Evolutionary conservation across 345 rosid species (phyloP), one percentile per base, ranked within the genome.

Genomic region (Pelargonium nanum): DNA sequence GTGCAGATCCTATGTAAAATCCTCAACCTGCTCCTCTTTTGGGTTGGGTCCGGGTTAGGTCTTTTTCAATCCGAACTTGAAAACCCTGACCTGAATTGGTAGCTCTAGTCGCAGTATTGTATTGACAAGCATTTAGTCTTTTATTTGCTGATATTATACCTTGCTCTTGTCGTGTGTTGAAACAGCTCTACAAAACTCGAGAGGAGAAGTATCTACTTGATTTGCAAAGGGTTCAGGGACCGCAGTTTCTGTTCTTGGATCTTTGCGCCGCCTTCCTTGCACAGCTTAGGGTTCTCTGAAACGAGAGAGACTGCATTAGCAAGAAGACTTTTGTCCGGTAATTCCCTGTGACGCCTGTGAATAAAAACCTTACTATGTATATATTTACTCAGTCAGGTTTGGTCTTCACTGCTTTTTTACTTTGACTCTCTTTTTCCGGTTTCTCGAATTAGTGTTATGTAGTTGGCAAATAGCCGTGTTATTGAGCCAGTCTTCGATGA

Each of bases 231-330:
- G 88, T 92, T 59, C 86, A 80, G 48, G 98, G 98, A 5, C 95
- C 97, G 19, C 97, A 92, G 71, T 82, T 92, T 71, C 85, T 92
- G 19, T 92, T 92, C 78, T 71, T 92, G 83, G 98, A 92, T 72
- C 89, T 92, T 48, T 92, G 98, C 22, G 97, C 98, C 1, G 93
- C 97, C 17, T 92, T 92, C 67, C 97, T 92, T 34, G 84, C 97
- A 0, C 95, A 92, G 76, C 97, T 92, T 9, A 89, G 91, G 24
- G 96, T 92, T 56, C 85, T 92, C 30, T 92, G 80, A 75, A 59
- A 1, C 12, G 68, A 30, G 55, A 45, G 28, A 25, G 62, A 68
- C 60, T 26, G 22, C 65, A n/a, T n/a, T n/a, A 54, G 56, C 40
- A 63, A 57, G 63, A 65, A 58, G 61, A 52, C 26, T 19, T 55